Evolutionary conservation across 2,329 filamentous ascomycete genomes (phyloP), one percentile per base, ranked within the genome.

Genomic region (Herpotrichia juniperi): DNA sequence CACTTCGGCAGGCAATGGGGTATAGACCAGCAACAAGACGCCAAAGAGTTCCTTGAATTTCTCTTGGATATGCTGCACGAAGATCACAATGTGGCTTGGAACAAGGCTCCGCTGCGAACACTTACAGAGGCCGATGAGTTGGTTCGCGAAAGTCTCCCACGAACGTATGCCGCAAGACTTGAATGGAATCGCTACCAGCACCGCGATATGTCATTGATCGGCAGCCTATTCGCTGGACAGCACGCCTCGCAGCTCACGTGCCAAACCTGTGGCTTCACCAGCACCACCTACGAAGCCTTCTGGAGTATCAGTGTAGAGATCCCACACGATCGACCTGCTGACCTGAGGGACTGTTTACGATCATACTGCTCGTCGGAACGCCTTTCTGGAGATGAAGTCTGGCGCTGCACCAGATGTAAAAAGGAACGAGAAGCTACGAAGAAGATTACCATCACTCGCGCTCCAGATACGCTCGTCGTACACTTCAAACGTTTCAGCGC

Each of bases 1-100:
- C 80, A 84, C 16, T 75, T 87, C 58, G 84, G 84, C 51, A 79
- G 83, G 6, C 81, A 84, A 59, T 94, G 92, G 77, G 90, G 87
- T 12, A 87, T 90, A 34, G 80, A 81, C 21, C 78, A 85, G 44
- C 93, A 97, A 69, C 94, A 97, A 74, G 94, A 99, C 67, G 89
- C 92, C 1, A 89, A 93, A 59, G 94, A 97, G 65, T 96, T 96
- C 61, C 87, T 93, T 59, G 86, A 87, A 40, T 96, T 96, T 67
- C 73, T 97, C 22, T 81, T 96, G 31, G 87, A 90, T 47, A 87
- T 89, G 59, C 79, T 97, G 11, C 88, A 93, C 62, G 90, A 94
- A 67, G 94, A 99, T 73, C 87, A 96, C 4, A 96, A 96, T 69
- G 74, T 81, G 6, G 81, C 83, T 25, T 89, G 85, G 78, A 79